These are phyloP conservation scores for Elaeis oleifera DNA, from an alignment of 202 grass and related monocot genomes.

Conservation along the genomic window DNA sequence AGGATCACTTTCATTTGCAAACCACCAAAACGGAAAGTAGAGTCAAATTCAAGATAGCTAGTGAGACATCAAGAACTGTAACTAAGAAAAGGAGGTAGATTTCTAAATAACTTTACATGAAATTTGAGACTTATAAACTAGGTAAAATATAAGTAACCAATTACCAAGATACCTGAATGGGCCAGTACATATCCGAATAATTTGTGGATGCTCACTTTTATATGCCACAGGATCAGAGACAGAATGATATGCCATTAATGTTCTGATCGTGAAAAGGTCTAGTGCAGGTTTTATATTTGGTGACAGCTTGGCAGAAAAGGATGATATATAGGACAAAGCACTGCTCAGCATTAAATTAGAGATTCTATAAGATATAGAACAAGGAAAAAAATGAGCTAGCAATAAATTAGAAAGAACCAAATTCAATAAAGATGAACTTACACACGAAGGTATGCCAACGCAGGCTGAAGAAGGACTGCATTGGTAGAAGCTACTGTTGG, in stretches of 20 bases:
- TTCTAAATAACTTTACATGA: no score
- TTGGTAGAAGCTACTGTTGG: constrained; percentile 39
- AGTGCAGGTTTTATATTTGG: constrained; percentile 63
- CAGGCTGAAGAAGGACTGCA: constrained; percentile 89
- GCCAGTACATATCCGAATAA: constrained; percentile 68
- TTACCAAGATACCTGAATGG: constrained; percentile 61
- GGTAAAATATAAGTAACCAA: constrained; percentile 14
- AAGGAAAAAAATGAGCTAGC: constrained; percentile 2
- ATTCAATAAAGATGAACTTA: constrained; percentile 33
- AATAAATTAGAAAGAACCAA: constrained; percentile 3
- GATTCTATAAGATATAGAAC: constrained; percentile 2
- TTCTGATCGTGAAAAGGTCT: constrained; percentile 71
- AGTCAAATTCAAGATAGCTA: not conserved
- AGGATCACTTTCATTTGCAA: constrained; percentile 60
- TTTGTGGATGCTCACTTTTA: constrained; percentile 79
- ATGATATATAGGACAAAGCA: constrained; percentile 76
- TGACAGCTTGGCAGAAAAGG: constrained; percentile 57
- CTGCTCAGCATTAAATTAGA: constrained; percentile 35
- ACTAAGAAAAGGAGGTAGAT: no score
- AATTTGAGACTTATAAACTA: constrained; percentile 2
- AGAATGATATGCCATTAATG: constrained; percentile 79
- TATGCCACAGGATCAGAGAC: constrained; percentile 71
- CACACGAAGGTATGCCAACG: constrained; percentile 87
- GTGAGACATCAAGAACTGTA: no score
- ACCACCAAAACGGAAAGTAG: constrained; percentile 17